These are phyloP conservation scores for Lipomyces starkeyi DNA, from an alignment of 805 yeast genomes.

Conservation along the genomic window DNA sequence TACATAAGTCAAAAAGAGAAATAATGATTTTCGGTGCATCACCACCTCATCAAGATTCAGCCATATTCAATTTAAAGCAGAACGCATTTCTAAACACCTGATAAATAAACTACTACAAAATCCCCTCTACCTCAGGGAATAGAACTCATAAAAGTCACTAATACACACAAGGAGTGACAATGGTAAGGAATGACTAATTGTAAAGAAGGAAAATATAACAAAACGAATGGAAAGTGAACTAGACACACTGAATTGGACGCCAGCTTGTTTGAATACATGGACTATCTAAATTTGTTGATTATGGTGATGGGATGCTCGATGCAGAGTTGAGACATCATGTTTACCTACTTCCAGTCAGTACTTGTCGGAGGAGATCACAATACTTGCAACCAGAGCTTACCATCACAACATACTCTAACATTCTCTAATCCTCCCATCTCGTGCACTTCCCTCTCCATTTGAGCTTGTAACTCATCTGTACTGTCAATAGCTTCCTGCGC, in stretches of 20 bases:
- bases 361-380: neutral
- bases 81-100: neutral
- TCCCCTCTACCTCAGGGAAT: neutral
- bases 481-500: constrained; percentile 17
- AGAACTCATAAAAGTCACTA: neutral
- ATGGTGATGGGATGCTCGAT: neutral
- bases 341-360: constrained; percentile 31
- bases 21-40: neutral
- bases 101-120: no score
- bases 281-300: neutral
- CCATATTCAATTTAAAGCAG: no score
- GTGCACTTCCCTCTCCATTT: constrained; percentile 41
- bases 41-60: neutral
- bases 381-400: constrained; percentile 17
- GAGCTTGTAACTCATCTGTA: constrained; percentile 14
- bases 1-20: neutral
- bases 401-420: constrained; percentile 49
- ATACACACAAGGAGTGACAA: constrained; percentile 1
- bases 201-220: neutral
- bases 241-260: neutral
- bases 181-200: neutral
- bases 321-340: constrained; percentile 36
- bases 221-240: neutral
- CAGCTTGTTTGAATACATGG: neutral
- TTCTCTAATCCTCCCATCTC: constrained; percentile 55